These are phyloP conservation scores for Rhododendron henanense DNA, from an alignment of 148 eudicot species.

Conservation along the genomic window DNA sequence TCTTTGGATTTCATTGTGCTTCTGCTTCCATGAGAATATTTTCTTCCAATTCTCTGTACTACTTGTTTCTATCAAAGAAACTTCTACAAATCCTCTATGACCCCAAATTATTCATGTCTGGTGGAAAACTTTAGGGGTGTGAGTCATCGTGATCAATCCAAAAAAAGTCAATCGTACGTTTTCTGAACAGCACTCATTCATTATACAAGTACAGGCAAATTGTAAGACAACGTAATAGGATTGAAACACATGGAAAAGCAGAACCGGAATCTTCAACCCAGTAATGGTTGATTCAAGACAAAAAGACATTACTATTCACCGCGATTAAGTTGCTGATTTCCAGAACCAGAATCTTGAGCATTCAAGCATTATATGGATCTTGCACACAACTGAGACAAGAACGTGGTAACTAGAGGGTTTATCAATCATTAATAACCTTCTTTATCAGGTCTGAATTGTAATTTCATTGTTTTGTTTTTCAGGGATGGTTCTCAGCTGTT, in stretches of 20 bases:
- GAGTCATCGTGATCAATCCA: background rate
- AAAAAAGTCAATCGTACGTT: too few relatives aligned
- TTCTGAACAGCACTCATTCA: background rate
- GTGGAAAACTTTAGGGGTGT: background rate
- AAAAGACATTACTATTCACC: background rate
- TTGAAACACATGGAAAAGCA: background rate
- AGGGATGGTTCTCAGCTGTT: background rate
- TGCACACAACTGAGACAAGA: background rate
- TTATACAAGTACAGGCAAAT: background rate
- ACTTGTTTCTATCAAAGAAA: background rate
- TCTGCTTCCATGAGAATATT: background rate
- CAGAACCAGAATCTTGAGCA: background rate
- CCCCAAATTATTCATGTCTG: background rate
- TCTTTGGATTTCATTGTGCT: background rate
- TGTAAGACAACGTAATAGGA: background rate
- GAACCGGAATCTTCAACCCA: background rate
- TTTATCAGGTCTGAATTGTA: background rate
- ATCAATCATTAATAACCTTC: background rate
- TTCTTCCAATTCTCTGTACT: background rate
- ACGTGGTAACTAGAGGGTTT: background rate
- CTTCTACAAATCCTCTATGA: background rate
- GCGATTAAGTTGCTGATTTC: background rate
- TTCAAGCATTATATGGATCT: background rate
- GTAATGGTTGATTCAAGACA: background rate
- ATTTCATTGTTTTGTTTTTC: background rate